Conservation (phyloP, 2,329 filamentous ascomycete genomes). For the Diplodia corticola region DNA sequence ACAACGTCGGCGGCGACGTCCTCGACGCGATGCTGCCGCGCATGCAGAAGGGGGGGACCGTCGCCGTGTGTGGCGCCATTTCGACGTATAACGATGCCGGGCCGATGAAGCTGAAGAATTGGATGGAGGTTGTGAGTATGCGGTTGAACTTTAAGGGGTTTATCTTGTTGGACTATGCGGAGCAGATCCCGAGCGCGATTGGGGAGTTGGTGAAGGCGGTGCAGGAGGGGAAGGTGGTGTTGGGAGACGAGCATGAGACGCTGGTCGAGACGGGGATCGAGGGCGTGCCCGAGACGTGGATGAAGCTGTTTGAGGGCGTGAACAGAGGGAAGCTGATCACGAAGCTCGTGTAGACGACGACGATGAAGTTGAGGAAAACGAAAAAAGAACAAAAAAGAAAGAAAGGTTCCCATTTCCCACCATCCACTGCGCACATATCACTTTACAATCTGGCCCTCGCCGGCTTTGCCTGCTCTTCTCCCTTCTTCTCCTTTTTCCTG, state of each 20-base stretch:
- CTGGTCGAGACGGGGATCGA: conserved; percentile 50
- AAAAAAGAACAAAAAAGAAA: too few relatives aligned
- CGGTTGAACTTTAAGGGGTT: conserved; percentile 55
- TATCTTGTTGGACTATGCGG: conserved; percentile 65
- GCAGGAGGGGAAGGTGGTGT: conserved; percentile 49
- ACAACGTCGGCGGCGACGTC: conserved; percentile 53
- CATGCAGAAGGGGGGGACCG: conserved; percentile 43
- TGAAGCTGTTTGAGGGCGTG: conserved; percentile 44
- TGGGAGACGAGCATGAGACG: conserved; percentile 49
- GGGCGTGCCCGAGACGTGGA: conserved; percentile 52
- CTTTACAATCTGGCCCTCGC: neutral
- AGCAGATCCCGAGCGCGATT: neutral
- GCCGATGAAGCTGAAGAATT: conserved; percentile 35
- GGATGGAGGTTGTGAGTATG: conserved; percentile 46
- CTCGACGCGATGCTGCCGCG: conserved; percentile 49
- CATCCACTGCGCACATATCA: too few relatives aligned
- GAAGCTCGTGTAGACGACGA: neutral
- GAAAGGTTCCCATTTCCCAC: too few relatives aligned
- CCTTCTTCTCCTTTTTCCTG: neutral
- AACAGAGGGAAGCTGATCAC: neutral
- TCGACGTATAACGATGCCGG: conserved; percentile 43
- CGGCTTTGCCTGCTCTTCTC: neutral
- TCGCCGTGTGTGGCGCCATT: conserved; percentile 48
- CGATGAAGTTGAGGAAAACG: too few relatives aligned
- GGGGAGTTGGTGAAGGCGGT: conserved; percentile 29